Conservation (phyloP, 1,284 basidiomycete species). For the Coniferiporia weirii region DNA sequence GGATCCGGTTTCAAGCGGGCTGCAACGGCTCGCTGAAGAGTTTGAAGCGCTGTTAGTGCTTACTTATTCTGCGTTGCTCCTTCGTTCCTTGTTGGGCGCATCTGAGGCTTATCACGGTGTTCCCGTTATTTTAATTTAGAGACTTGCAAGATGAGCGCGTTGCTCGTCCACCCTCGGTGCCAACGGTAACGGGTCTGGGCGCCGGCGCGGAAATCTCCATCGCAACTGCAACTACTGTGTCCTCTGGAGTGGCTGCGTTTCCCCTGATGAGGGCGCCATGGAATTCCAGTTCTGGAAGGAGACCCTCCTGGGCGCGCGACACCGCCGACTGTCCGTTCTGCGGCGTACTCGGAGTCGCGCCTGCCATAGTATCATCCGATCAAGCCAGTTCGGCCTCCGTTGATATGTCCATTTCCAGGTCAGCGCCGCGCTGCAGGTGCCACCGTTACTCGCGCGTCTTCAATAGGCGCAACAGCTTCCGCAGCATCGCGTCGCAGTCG, state of each 20-base stretch:
- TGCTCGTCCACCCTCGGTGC: background rate
- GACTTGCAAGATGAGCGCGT: background rate
- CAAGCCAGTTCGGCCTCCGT: background rate
- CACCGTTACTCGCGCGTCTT: background rate
- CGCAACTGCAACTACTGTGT: background rate
- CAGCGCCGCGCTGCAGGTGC: background rate
- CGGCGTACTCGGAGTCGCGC: background rate
- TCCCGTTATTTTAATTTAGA: background rate
- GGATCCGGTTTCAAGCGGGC: background rate
- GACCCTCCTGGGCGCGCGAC: background rate
- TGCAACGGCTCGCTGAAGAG: background rate
- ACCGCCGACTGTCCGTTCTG: background rate
- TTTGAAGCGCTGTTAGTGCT: background rate
- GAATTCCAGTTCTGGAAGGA: background rate
- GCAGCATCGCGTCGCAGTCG: slow-evolving; percentile 13
- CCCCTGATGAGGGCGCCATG: background rate
- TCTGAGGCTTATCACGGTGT: background rate
- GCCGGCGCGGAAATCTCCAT: background rate
- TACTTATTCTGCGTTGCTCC: background rate
- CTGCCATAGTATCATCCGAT: background rate
- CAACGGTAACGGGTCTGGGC: background rate
- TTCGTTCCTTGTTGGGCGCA: background rate
- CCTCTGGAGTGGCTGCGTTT: background rate
- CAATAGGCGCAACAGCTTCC: slow-evolving; percentile 10
- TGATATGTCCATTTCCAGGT: background rate